A percentile compares a stretch with the other conserved stretches of the same genome.
These are phyloP conservation scores for Madurella mycetomatis DNA, from an alignment of 2,329 filamentous ascomycete genomes.

Conservation along the genomic window DNA sequence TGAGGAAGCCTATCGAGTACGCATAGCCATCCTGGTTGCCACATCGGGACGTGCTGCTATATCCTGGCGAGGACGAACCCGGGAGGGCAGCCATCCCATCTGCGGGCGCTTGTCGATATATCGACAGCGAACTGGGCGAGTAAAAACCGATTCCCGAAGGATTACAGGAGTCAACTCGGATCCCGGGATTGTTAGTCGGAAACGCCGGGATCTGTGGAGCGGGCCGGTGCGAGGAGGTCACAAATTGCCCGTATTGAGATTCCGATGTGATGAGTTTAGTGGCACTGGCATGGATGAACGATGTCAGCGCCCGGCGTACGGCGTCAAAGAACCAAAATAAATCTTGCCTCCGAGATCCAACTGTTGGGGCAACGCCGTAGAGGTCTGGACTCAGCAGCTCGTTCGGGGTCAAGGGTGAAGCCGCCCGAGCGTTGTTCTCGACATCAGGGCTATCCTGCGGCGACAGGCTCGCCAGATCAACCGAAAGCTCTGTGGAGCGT, in stretches of 20 bases:
- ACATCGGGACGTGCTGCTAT: background rate
- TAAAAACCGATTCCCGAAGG: constrained; percentile 6
- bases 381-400: background rate
- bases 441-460: constrained; percentile 3
- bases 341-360: constrained; percentile 7
- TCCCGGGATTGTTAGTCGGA: constrained; percentile 3
- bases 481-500: constrained; percentile 6
- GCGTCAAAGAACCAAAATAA: background rate
- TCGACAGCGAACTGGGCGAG: background rate
- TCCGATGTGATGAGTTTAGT: constrained; percentile 5
- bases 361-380: background rate
- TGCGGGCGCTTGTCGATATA: constrained; percentile 3
- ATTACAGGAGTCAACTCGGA: background rate
- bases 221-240: constrained; percentile 1
- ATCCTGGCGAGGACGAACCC: background rate
- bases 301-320: background rate
- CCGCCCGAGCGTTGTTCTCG: constrained; percentile 4
- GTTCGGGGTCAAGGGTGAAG: constrained; percentile 8
- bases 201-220: background rate
- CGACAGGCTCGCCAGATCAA: constrained; percentile 4
- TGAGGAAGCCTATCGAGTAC: constrained; percentile 2
- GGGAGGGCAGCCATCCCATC: background rate
- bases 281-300: background rate
- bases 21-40: constrained; percentile 4
- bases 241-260: constrained; percentile 1